A percentile compares a stretch with the other conserved stretches of the same genome.
These are phyloP conservation scores for Dactylellina sp. DNA, from an alignment of 2,329 filamentous ascomycete genomes.

Conservation along the genomic window DNA sequence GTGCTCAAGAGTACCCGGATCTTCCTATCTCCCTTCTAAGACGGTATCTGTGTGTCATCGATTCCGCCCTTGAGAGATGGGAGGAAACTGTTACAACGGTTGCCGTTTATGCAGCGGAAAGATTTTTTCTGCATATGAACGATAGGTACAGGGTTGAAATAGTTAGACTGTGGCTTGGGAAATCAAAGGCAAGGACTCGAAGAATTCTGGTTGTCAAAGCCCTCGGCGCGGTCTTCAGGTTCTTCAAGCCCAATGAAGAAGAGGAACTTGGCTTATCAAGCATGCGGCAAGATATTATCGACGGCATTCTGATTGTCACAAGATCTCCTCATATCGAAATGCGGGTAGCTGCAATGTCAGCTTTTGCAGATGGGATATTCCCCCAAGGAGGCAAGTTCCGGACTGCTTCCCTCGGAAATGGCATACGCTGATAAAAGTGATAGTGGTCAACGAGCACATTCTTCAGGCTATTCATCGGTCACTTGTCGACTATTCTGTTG, in stretches of 20 bases:
- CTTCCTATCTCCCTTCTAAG: slow-evolving; percentile 30
- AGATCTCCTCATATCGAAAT: slow-evolving; percentile 57
- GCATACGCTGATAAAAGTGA: slow-evolving; percentile 2
- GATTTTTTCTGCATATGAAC: slow-evolving; percentile 52
- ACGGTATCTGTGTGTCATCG: slow-evolving; percentile 57
- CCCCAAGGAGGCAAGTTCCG: slow-evolving; percentile 36
- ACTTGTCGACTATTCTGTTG: slow-evolving; percentile 90
- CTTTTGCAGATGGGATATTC: slow-evolving; percentile 55
- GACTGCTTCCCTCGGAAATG: neutral
- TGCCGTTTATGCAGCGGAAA: slow-evolving; percentile 46
- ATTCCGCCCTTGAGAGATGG: slow-evolving; percentile 58
- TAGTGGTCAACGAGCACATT: slow-evolving; percentile 47
- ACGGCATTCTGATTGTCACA: slow-evolving; percentile 55
- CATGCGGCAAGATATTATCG: slow-evolving; percentile 55
- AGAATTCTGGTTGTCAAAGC: slow-evolving; percentile 57
- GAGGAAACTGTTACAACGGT: slow-evolving; percentile 57
- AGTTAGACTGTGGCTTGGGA: slow-evolving; percentile 53
- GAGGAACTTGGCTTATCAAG: slow-evolving; percentile 19
- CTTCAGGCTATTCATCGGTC: slow-evolving; percentile 63
- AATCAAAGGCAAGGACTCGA: slow-evolving; percentile 50
- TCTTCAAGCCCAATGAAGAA: slow-evolving; percentile 50
- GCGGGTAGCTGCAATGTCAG: slow-evolving; percentile 59
- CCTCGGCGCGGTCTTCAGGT: slow-evolving; percentile 58
- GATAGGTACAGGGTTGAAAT: slow-evolving; percentile 44
- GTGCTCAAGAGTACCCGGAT: slow-evolving; percentile 41